Evolutionary conservation across 148 eudicot genomes (phyloP).

Genomic region (Cornus suecica): DNA sequence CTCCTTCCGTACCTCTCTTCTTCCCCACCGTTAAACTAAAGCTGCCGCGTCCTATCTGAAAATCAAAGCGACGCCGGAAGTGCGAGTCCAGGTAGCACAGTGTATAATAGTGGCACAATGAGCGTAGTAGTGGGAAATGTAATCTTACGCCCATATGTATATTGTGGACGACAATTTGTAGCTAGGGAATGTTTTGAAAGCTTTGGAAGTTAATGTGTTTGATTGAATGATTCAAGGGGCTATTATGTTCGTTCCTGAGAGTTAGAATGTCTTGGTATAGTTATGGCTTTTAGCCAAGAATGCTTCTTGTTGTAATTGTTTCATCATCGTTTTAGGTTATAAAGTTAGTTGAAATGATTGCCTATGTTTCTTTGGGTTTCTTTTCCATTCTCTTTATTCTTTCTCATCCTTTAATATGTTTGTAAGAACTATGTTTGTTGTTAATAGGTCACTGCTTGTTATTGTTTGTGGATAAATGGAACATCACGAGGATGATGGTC

Average conservation of each 20-base stretch:
- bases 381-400: neutral
- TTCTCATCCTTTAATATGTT: neutral
- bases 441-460: constrained; percentile 2
- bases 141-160: neutral
- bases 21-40: no score
- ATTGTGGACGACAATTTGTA: neutral
- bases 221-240: neutral
- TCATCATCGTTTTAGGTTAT: neutral
- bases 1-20: no score
- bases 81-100: no score
- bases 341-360: neutral
- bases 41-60: no score
- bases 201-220: neutral
- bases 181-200: neutral
- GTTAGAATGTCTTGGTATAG: neutral
- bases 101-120: neutral
- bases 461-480: constrained; percentile 32
- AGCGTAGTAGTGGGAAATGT: neutral
- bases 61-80: no score
- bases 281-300: neutral
- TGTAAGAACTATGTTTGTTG: neutral
- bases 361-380: neutral
- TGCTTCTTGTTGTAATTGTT: neutral
- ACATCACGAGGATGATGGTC: constrained; percentile 51
- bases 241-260: no score